These are phyloP conservation scores for Vitis cinerea DNA, from an alignment of 164 flowering plant genomes.

Conservation along the genomic window DNA sequence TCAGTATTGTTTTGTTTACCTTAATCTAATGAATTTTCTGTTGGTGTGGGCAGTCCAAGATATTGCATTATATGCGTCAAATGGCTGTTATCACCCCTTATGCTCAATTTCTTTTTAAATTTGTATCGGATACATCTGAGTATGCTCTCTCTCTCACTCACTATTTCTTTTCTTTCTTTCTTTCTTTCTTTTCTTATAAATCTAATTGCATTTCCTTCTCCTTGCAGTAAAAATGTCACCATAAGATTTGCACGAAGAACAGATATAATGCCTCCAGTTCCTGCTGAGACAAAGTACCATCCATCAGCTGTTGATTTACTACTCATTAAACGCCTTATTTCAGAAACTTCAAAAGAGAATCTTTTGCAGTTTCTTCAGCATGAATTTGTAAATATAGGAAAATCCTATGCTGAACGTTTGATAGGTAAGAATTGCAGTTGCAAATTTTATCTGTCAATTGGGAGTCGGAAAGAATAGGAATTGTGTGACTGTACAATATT, in stretches of 20 bases:
- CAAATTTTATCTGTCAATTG: neutral
- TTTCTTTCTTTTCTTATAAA: neutral
- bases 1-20: constrained; percentile 5
- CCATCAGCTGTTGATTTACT: constrained; percentile 96
- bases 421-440: constrained; percentile 54
- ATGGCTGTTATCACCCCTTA: constrained; percentile 99
- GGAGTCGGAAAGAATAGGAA: neutral
- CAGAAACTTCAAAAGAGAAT: constrained; percentile 81
- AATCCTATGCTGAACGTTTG: constrained; percentile 78
- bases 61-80: constrained; percentile 97
- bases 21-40: constrained; percentile 11
- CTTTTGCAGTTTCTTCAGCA: constrained; percentile 96
- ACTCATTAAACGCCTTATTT: constrained; percentile 83
- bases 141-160: constrained; percentile 36
- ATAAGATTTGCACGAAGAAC: constrained; percentile 89
- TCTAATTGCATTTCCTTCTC: neutral
- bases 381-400: constrained; percentile 91
- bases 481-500: too few relatives aligned
- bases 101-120: constrained; percentile 87
- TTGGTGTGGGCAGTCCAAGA: constrained; percentile 75
- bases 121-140: constrained; percentile 79
- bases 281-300: constrained; percentile 91
- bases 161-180: neutral
- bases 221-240: constrained; percentile 78
- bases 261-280: constrained; percentile 96